A percentile compares a stretch with the other conserved stretches of the same genome.
Conservation (phyloP, 1,139 yeast genomes). For the Blastobotrys persicus region DNA sequence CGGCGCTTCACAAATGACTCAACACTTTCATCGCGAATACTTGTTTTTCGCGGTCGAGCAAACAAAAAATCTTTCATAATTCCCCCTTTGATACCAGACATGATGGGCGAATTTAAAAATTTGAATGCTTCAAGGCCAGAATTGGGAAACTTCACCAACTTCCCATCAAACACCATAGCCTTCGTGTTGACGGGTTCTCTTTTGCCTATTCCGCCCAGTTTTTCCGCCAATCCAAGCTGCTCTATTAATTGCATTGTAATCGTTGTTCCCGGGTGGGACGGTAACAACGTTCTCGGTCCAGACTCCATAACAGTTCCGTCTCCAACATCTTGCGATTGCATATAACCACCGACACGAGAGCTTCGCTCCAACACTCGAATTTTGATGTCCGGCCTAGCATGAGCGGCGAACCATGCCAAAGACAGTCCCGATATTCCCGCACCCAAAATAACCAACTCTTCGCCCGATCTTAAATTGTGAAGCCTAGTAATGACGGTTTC, state of each 20-base stretch:
- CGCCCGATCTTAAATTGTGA: constrained; percentile 29
- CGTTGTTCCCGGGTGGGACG: constrained; percentile 38
- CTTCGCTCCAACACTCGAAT: constrained; percentile 61
- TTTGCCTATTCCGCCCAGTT: constrained; percentile 49
- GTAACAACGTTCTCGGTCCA: constrained; percentile 45
- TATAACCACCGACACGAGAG: constrained; percentile 73
- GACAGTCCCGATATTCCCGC: constrained; percentile 87
- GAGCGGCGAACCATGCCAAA: constrained; percentile 67
- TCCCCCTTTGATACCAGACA: constrained; percentile 40
- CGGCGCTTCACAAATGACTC: constrained; percentile 65
- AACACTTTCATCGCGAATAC: constrained; percentile 63
- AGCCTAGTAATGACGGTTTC: constrained; percentile 32
- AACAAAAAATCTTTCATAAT: constrained; percentile 39
- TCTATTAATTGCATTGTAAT: constrained; percentile 39
- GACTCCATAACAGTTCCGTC: constrained; percentile 35
- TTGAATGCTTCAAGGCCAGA: constrained; percentile 23
- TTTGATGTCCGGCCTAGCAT: constrained; percentile 60
- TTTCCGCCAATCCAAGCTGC: constrained; percentile 44
- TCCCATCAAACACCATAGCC: constrained; percentile 47
- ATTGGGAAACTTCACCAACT: constrained; percentile 36
- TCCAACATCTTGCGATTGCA: constrained; percentile 45
- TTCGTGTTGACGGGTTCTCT: constrained; percentile 57
- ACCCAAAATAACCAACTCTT: constrained; percentile 53
- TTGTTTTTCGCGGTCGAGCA: constrained; percentile 35
- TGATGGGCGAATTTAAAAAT: constrained; percentile 36